Conservation (phyloP, 225 moss, liverwort and hornwort species). For the Takakia lepidozioides region DNA sequence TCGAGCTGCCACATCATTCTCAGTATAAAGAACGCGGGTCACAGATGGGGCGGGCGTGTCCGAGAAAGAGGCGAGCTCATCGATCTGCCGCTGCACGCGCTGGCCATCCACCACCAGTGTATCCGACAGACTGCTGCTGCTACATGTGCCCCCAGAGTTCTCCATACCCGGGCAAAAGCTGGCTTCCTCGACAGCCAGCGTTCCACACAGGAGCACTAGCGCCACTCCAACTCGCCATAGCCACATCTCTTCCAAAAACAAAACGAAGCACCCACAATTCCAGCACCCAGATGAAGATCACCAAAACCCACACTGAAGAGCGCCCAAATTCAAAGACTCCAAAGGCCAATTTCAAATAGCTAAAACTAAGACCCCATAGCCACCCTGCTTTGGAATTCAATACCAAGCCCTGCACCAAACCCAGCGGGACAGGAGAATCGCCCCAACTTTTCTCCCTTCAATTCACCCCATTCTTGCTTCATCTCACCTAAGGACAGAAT, state of each 20-base stretch:
- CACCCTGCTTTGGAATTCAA: no score
- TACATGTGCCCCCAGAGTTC: constrained; percentile 17
- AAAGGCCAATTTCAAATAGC: no score
- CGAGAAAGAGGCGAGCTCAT: constrained; percentile 73
- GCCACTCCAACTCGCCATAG: constrained; percentile 13
- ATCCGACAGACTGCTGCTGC: constrained; percentile 21
- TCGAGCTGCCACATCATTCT: constrained; percentile 78
- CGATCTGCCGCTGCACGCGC: constrained; percentile 54
- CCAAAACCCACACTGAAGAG: no score
- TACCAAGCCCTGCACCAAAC: no score
- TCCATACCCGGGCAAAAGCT: constrained; percentile 14
- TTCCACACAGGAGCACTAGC: constrained; percentile 3
- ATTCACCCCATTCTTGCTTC: no score
- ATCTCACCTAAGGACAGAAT: no score
- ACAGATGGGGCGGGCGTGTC: constrained; percentile 85
- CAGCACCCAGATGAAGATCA: no score
- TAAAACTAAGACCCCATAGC: no score
- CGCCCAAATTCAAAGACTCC: no score
- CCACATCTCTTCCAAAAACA: constrained; percentile 29
- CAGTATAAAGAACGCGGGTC: constrained; percentile 80
- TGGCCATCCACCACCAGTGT: constrained; percentile 35
- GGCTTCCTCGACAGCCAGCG: background rate
- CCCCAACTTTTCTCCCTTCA: no score
- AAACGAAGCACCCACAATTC: no score
- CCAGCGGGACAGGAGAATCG: no score